Evolutionary conservation across 2,329 filamentous ascomycete species (phyloP), one percentile per base, ranked within the genome.

Genomic region (Tolypocladium cylindrosporum): DNA sequence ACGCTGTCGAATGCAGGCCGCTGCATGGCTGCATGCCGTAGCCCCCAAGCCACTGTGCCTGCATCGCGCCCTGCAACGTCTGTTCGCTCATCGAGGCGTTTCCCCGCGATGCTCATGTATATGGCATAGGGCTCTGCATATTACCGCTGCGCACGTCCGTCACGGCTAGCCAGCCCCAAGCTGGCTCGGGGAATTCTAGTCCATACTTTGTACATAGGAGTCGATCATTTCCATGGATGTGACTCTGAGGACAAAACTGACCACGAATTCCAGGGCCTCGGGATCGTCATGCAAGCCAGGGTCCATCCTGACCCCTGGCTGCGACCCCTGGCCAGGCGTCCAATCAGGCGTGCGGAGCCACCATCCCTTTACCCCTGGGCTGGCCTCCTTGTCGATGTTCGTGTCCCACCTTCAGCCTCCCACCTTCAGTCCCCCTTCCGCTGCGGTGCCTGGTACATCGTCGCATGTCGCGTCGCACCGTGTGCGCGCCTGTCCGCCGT

Each of bases 291-390:
- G 43, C 43, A 19, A 4, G 14, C 45, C 27, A 27, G 24, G 31
- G 11, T 21, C 31, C 6, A 21, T 36, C 31, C 11, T 19, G 27
- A 4, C 53, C 53, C 53, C 39, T 43, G 53, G 40, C 39, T 9
- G 11, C 36, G 5, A 37, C 57, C 58, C 56, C 52, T 58, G 48
- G 34, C 56, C 50, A 56, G 36, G 45, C 55, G 45, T 21, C 59
- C 56, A 58, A 60, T 56, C 51, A 55, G 37, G 31, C 50, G 43
- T 31, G 24, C 21, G 14, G 31, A 39, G 37, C 19, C 40, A 43
- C 41, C 57, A 42, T 55, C 56, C 50, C 42, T 51, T 16, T 42
- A 9, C 55, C 54, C 54, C 53, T 43, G 45, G 45, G 13, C 21
- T 34, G 40, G 45, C 41, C 34, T 34, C 42, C 55, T 53, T 24